phyloP scores from a whole-genome alignment of 2,329 filamentous ascomycete genomes.

The Trichoderma sp. region DNA sequence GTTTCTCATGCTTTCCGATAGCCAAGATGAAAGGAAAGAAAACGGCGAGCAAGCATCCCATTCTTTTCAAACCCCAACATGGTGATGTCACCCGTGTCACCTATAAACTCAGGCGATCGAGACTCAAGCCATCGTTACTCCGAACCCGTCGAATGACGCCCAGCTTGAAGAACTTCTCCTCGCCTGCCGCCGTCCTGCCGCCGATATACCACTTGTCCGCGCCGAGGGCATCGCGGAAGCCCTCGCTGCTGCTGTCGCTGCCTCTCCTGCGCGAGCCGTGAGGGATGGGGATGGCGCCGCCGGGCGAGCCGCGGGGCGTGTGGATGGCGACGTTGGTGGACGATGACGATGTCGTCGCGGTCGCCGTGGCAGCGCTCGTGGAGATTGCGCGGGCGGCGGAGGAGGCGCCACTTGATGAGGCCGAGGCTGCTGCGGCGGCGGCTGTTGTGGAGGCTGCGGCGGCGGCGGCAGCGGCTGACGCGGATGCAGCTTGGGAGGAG shows the following conservation, averaged over 20 bases:
- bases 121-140: slow-evolving; percentile 73
- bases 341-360: slow-evolving; percentile 25
- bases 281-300: slow-evolving; percentile 47
- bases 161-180: slow-evolving; percentile 80
- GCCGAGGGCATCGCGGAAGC: slow-evolving; percentile 71
- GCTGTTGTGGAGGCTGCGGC: slow-evolving; percentile 36
- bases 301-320: slow-evolving; percentile 35
- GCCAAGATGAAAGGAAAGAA: neutral
- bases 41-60: neutral
- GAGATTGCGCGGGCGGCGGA: slow-evolving; percentile 33
- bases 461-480: slow-evolving; percentile 29
- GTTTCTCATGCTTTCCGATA: slow-evolving; percentile 16
- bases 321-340: slow-evolving; percentile 38
- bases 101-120: slow-evolving; percentile 76
- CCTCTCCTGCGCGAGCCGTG: slow-evolving; percentile 57
- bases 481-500: slow-evolving; percentile 36
- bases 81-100: neutral
- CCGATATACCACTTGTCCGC: slow-evolving; percentile 83
- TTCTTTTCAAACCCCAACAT: slow-evolving; percentile 1
- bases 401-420: slow-evolving; percentile 29
- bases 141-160: slow-evolving; percentile 72
- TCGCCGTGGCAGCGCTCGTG: slow-evolving; percentile 33
- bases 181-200: slow-evolving; percentile 72
- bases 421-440: slow-evolving; percentile 35
- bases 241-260: slow-evolving; percentile 74